Evolutionary conservation across 2,329 filamentous ascomycete species (phyloP), one percentile per base, ranked within the genome.

Genomic region (Pseudonectria foliicola): DNA sequence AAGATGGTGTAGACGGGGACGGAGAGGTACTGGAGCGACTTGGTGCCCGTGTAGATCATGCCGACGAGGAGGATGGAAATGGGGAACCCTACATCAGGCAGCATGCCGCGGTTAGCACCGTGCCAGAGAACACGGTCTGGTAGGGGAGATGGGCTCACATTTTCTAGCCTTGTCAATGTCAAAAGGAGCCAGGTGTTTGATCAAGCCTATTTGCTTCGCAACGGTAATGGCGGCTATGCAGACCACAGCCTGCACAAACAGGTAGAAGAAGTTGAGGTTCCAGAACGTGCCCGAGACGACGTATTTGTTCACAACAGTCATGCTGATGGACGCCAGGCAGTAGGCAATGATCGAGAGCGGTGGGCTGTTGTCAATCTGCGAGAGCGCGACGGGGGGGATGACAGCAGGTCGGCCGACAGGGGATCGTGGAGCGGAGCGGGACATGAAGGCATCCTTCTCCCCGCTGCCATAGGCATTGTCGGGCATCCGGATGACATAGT

Each of bases 301-400:
- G 62, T 93, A 98, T 73, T 98, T 98, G 70, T 98, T 98, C 62
- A 93, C 92, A n/a, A 95, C 85, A 7, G 92, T 98, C 92, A 98
- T 98, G 62, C 90, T 77, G 58, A 98, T 98, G n/a, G 89, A 95
- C 34, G 90, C 86, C 54, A 84, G 71, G 64, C 92, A 98, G 71
- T 98, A 98, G 31, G 85, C 79, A 46, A 94, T 58, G 52, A 98
- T 85, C 14, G 90, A 88, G 31, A 92, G 60, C 29, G 77, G 68
- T 12, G 88, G 85, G 62, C 79, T 92, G 64, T 88, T 86, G 53
- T 81, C 75, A 43, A 87, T 59, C 50, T 68, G 65, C 43, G 68
- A 60, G 28, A 70, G 43, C 39, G 60, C 61, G 28, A 64, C 44
- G 25, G 43, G 45, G 13, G 53, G 34, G 14, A 35, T 29, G 30